A percentile compares a stretch with the other conserved stretches of the same genome.
Conservation (phyloP, 768 basidiomycete species). For the Russula dissimulans region DNA sequence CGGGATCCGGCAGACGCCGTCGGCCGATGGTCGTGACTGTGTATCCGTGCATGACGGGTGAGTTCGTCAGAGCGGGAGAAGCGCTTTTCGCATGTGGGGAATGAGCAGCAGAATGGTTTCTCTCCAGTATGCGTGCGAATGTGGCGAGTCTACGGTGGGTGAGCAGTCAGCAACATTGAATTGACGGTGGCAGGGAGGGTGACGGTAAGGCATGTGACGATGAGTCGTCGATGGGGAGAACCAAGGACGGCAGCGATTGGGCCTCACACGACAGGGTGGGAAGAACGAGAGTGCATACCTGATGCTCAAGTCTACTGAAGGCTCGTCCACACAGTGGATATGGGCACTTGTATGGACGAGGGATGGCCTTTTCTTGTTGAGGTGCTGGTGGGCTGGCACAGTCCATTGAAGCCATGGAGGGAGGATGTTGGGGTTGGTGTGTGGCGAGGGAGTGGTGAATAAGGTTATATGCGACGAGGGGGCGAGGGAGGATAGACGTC, state of each 20-base stretch:
- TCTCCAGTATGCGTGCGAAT: conserved; percentile 98
- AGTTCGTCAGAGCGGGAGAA: conserved; percentile 98
- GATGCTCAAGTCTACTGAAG: conserved; percentile 93
- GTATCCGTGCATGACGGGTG: conserved; percentile 91
- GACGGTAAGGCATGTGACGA: not conserved
- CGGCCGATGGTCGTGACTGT: conserved; percentile 49
- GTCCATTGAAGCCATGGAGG: not conserved
- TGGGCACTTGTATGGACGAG: conserved; percentile 94
- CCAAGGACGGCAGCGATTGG: too few species aligned
- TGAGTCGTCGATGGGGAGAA: not conserved
- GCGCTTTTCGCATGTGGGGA: conserved; percentile 92
- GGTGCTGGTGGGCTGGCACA: not conserved
- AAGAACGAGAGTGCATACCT: conserved; percentile 42
- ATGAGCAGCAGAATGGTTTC: conserved; percentile 90
- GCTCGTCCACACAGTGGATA: conserved; percentile 86
- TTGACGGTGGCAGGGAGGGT: not conserved
- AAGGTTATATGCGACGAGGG: conserved; percentile 4
- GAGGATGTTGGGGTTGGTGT: not conserved
- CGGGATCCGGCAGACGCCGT: not conserved
- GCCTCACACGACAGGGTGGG: conserved; percentile 1
- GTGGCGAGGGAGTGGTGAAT: not conserved
- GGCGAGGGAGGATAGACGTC: not conserved
- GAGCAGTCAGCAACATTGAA: not conserved
- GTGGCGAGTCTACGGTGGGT: conserved; percentile 70
- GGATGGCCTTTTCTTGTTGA: conserved; percentile 21